phyloP scores from a whole-genome alignment of 148 eudicot genomes.

The Mesembryanthemum crystallinum region DNA sequence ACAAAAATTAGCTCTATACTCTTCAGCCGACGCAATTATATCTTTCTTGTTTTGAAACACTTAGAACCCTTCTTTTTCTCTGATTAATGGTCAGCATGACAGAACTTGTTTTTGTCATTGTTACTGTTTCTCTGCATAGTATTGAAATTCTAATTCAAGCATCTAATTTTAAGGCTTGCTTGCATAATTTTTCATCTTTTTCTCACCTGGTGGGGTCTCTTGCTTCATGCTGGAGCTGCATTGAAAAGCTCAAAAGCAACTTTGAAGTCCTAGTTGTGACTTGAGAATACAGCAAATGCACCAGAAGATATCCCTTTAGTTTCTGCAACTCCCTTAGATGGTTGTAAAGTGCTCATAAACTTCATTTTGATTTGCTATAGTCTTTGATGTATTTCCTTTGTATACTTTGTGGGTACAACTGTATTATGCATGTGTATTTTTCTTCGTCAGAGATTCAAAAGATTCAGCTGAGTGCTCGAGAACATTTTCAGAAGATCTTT shows the following conservation, averaged over 20 bases:
- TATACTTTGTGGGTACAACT: slow-evolving; percentile 5
- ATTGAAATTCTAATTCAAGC: not conserved
- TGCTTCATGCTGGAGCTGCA: slow-evolving; percentile 1
- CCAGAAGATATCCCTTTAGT: not conserved
- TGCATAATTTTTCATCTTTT: not conserved
- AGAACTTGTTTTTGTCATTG: not conserved
- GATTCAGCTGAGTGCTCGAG: slow-evolving; percentile 75
- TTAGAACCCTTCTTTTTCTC: not conserved
- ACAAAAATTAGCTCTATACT: too few species aligned
- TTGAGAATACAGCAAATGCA: not conserved
- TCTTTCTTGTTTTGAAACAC: not conserved
- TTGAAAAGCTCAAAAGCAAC: not conserved
- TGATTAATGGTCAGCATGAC: not conserved
- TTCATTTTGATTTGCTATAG: not conserved
- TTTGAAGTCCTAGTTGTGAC: not conserved
- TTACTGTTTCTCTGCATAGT: not conserved
- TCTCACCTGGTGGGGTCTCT: not conserved
- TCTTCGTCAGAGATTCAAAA: slow-evolving; percentile 62
- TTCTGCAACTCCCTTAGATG: not conserved
- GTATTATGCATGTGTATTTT: slow-evolving; percentile 23
- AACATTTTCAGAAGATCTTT: slow-evolving; percentile 76
- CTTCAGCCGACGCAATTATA: too few species aligned
- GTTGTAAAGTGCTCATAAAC: slow-evolving; percentile 1
- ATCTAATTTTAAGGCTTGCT: not conserved
- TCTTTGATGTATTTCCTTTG: slow-evolving; percentile 5